These are phyloP conservation scores for Setaria viridis DNA, from an alignment of 202 grass and related monocot species.

Conservation along the genomic window DNA sequence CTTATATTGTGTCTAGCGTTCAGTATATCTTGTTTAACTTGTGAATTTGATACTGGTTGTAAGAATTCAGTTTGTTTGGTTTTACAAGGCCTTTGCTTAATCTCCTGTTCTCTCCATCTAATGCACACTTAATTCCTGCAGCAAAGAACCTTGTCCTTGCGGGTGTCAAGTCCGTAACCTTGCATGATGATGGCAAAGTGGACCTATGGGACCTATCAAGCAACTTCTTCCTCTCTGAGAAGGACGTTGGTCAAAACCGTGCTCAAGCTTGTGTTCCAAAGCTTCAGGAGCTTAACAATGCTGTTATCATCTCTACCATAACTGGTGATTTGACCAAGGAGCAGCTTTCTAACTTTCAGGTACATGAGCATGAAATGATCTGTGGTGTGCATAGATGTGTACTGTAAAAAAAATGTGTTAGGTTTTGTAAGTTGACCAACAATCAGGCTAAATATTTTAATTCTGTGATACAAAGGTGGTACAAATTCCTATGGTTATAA, in stretches of 20 bases:
- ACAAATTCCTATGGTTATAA: neutral
- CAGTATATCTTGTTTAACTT: neutral
- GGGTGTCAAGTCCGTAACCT: conserved; percentile 89
- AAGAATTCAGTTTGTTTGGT: neutral
- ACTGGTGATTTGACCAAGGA: conserved; percentile 69
- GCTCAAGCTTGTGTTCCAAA: conserved; percentile 72
- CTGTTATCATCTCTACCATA: conserved; percentile 67
- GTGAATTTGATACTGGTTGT: neutral
- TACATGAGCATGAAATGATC: conserved; percentile 29
- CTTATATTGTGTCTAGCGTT: neutral
- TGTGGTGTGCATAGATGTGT: neutral
- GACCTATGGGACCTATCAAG: conserved; percentile 91
- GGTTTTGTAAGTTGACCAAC: neutral
- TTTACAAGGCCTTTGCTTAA: neutral
- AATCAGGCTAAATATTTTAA: neutral
- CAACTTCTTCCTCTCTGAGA: conserved; percentile 92
- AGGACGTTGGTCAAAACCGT: conserved; percentile 77
- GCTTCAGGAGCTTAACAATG: conserved; percentile 84
- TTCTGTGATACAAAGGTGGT: neutral
- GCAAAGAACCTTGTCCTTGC: conserved; percentile 97
- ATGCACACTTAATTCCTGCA: conserved; percentile 42
- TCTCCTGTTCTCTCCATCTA: neutral
- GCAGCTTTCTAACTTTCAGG: conserved; percentile 93
- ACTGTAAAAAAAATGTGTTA: neutral
- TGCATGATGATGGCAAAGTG: conserved; percentile 85